These are phyloP conservation scores for Phytophthora sp. DNA, from an alignment of 352 stramenopile genomes.

Conservation along the genomic window DNA sequence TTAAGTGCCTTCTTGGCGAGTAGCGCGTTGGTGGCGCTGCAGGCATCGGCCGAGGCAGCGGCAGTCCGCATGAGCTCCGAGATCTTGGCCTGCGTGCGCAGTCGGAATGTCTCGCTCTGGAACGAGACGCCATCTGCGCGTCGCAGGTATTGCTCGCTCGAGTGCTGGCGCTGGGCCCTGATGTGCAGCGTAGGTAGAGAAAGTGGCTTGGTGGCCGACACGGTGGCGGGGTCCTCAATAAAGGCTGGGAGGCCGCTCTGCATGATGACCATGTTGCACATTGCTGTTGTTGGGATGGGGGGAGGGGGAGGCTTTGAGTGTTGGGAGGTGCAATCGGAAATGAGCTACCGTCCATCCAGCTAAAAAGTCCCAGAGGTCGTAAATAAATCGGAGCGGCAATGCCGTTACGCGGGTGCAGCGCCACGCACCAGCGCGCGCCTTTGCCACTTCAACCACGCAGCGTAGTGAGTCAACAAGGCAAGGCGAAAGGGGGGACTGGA, in stretches of 20 bases:
- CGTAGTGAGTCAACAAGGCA: neutral
- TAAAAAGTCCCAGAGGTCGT: neutral
- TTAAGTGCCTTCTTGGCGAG: constrained; percentile 58
- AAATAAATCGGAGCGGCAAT: neutral
- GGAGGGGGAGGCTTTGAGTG: neutral
- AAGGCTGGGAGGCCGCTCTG: constrained; percentile 12
- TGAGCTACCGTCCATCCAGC: neutral
- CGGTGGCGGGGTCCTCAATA: constrained; percentile 19
- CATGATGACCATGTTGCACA: constrained; percentile 33
- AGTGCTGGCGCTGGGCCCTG: neutral
- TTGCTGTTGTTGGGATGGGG: neutral
- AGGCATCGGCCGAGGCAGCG: constrained; percentile 8
- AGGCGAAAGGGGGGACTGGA: neutral
- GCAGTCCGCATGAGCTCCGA: constrained; percentile 35
- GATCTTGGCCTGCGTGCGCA: constrained; percentile 39
- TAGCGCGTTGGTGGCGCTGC: constrained; percentile 40
- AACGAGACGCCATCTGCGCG: constrained; percentile 35
- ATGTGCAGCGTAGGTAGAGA: neutral
- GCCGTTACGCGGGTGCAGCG: neutral
- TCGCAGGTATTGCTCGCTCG: constrained; percentile 9
- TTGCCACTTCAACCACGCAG: constrained; percentile 1
- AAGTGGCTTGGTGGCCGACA: constrained; percentile 1
- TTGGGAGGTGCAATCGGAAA: constrained; percentile 5
- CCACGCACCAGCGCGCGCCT: neutral
- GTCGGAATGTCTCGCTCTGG: constrained; percentile 42